A percentile compares a stretch with the other conserved stretches of the same genome.
Evolutionary conservation across 2,329 filamentous ascomycete genomes (phyloP).

Genomic region (Trichoderma koningiopsis): DNA sequence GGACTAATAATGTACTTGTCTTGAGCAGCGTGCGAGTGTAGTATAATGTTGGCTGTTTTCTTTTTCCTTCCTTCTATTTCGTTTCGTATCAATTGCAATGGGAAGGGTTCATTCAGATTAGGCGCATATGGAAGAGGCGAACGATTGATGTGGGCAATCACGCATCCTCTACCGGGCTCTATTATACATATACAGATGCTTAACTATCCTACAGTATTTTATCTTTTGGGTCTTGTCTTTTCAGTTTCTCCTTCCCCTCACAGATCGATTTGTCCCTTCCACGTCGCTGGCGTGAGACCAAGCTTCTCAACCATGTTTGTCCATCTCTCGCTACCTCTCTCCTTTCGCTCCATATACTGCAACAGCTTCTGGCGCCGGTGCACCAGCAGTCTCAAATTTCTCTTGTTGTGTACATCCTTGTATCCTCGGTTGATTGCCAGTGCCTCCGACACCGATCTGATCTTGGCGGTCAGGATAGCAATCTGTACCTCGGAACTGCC

Average conservation of each 20-base stretch:
- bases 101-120: conserved; percentile 36
- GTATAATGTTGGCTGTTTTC: conserved; percentile 40
- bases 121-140: conserved; percentile 38
- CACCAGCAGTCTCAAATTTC: conserved; percentile 81
- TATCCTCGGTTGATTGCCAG: conserved; percentile 68
- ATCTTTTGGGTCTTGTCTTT: conserved; percentile 6
- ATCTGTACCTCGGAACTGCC: conserved; percentile 98
- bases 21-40: conserved; percentile 42
- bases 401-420: conserved; percentile 92
- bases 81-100: conserved; percentile 42
- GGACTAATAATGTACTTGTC: conserved; percentile 31
- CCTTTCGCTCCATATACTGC: conserved; percentile 83
- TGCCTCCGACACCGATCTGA: conserved; percentile 74
- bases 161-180: conserved; percentile 40
- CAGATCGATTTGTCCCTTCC: conserved; percentile 78
- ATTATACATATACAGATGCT: conserved; percentile 53
- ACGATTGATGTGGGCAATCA: conserved; percentile 29
- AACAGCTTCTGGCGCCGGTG: conserved; percentile 89
- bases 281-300: conserved; percentile 84
- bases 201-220: conserved; percentile 43
- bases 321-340: conserved; percentile 89
- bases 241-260: conserved; percentile 28
- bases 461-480: conserved; percentile 92
- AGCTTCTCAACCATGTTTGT: conserved; percentile 80
- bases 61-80: conserved; percentile 20